Evolutionary conservation across 345 rosid genomes (phyloP).

Genomic region (Populus simonii): DNA sequence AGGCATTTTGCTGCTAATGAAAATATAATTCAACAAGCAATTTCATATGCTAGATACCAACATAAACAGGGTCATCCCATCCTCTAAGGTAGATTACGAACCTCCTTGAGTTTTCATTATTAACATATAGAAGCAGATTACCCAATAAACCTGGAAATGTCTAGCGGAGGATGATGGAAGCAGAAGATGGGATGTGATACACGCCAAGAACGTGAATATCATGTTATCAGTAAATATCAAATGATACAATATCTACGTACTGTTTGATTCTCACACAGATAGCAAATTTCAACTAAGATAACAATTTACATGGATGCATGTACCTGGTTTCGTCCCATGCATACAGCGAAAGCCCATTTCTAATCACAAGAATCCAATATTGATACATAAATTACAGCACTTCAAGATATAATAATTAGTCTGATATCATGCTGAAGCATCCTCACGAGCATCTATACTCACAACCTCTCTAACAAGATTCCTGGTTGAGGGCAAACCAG

Average conservation of each 20-base stretch:
- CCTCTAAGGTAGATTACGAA: too few relatives aligned
- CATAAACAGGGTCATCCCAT: not conserved
- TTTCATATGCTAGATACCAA: not conserved
- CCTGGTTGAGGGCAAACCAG: conserved; percentile 74
- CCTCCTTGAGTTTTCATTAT: too few relatives aligned
- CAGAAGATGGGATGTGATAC: not conserved
- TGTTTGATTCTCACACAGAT: not conserved
- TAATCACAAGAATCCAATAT: not conserved
- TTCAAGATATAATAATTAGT: not conserved
- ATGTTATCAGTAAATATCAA: not conserved
- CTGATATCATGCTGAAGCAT: conserved; percentile 40
- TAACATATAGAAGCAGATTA: too few relatives aligned
- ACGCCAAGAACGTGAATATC: not conserved
- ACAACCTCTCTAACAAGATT: conserved; percentile 61
- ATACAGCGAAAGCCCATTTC: not conserved
- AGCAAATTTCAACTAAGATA: not conserved
- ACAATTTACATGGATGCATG: not conserved
- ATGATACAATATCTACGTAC: not conserved
- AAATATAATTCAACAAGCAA: too few relatives aligned
- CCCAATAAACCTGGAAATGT: not conserved
- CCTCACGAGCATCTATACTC: conserved; percentile 27
- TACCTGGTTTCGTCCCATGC: too few relatives aligned
- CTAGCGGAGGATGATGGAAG: too few relatives aligned
- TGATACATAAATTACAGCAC: not conserved
- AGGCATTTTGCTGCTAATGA: too few relatives aligned